These are phyloP conservation scores for Sequoia sempervirens DNA, from an alignment of 75 land plant species.

Conservation along the genomic window DNA sequence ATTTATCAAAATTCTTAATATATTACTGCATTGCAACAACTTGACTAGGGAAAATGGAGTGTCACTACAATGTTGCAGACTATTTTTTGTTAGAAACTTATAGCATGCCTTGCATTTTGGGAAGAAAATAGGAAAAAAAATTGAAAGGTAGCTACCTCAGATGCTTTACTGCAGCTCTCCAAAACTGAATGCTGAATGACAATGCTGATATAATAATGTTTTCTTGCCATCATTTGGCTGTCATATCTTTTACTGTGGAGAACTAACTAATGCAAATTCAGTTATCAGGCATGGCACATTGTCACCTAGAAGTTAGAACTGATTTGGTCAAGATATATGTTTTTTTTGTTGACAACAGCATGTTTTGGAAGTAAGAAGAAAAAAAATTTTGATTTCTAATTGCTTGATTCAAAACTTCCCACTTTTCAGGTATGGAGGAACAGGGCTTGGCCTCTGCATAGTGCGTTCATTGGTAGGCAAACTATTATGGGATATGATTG, in stretches of 20 bases:
- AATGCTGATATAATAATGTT: not conserved
- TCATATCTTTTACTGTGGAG: not conserved
- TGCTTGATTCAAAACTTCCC: not conserved
- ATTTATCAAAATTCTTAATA: not conserved
- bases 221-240: not conserved
- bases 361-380: not conserved
- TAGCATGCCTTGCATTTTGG: not conserved
- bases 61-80: not conserved
- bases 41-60: not conserved
- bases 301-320: not conserved
- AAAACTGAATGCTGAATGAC: not conserved
- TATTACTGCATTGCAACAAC: not conserved
- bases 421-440: conserved; percentile 76
- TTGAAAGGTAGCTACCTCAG: not conserved
- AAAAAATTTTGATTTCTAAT: not conserved
- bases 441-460: conserved; percentile 86
- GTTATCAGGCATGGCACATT: not conserved
- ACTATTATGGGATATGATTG: not conserved
- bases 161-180: not conserved
- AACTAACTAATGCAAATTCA: not conserved
- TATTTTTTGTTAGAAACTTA: not conserved
- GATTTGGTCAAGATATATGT: not conserved
- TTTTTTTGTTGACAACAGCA: not conserved
- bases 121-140: not conserved
- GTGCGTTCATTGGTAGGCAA: conserved; percentile 68